phyloP scores from a whole-genome alignment of 306 rosid genomes.

The Vigna trinervia region DNA sequence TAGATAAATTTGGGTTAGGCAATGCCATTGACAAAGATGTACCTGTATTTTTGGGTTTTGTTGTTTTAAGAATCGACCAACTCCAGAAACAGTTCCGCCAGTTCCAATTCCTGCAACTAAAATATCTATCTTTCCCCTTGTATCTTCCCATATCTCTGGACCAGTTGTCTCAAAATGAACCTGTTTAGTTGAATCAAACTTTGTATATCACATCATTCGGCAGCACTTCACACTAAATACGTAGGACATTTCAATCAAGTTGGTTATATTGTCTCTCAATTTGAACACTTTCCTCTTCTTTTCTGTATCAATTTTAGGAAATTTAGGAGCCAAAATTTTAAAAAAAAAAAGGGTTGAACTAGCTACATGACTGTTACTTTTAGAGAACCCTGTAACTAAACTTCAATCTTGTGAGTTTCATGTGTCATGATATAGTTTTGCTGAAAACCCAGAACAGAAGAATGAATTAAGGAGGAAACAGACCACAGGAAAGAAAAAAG shows the following conservation, averaged over 20 bases:
- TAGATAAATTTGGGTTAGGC: conserved; percentile 1
- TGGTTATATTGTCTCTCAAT: conserved; percentile 28
- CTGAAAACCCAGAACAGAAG: neutral
- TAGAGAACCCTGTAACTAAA: conserved; percentile 11
- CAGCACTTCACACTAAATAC: conserved; percentile 35
- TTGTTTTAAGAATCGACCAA: conserved; percentile 81
- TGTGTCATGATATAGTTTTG: neutral
- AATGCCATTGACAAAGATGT: conserved; percentile 34
- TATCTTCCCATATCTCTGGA: conserved; percentile 99
- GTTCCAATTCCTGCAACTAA: conserved; percentile 98
- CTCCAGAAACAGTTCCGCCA: conserved; percentile 97
- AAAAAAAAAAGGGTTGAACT: conserved; percentile 9
- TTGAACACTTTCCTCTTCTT: conserved; percentile 24
- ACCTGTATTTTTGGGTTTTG: conserved; percentile 88
- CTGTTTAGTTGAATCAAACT: conserved; percentile 60
- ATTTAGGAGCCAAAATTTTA: conserved; percentile 14
- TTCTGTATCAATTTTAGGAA: conserved; percentile 17
- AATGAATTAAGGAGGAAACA: neutral
- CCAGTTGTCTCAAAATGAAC: conserved; percentile 98
- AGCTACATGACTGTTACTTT: conserved; percentile 15
- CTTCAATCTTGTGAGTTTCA: neutral
- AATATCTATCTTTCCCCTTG: conserved; percentile 93
- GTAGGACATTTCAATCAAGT: conserved; percentile 37
- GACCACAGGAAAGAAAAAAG: neutral
- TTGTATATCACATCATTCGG: conserved; percentile 35